A percentile compares a stretch with the other conserved stretches of the same genome.
These are phyloP conservation scores for Pseudocercospora cruenta DNA, from an alignment of 2,329 filamentous ascomycete genomes.

Conservation along the genomic window DNA sequence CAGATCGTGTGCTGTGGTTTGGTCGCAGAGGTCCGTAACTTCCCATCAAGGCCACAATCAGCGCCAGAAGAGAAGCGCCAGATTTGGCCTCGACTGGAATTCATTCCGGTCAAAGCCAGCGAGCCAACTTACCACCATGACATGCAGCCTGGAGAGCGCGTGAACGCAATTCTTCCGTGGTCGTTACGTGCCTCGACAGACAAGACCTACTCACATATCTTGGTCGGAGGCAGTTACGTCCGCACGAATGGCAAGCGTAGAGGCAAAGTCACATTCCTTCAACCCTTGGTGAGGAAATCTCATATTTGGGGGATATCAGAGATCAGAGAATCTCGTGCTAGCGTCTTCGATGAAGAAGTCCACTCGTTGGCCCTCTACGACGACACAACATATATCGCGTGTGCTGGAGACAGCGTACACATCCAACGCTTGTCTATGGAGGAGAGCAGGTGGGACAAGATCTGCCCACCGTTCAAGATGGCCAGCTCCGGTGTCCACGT, in stretches of 20 bases:
- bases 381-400: constrained; percentile 59
- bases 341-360: constrained; percentile 55
- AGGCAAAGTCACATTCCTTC: constrained; percentile 53
- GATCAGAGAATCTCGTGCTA: constrained; percentile 47
- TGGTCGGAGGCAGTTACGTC: constrained; percentile 57
- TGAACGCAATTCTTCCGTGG: constrained; percentile 69
- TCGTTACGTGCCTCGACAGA: constrained; percentile 47
- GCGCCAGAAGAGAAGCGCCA: constrained; percentile 41
- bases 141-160: constrained; percentile 60
- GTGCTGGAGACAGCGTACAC: constrained; percentile 47
- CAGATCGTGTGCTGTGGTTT: constrained; percentile 55
- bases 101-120: constrained; percentile 38
- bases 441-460: constrained; percentile 33
- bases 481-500: constrained; percentile 52
- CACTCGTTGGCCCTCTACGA: constrained; percentile 60
- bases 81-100: constrained; percentile 51
- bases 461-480: constrained; percentile 38
- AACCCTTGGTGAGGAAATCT: constrained; percentile 43
- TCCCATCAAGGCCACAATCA: constrained; percentile 24
- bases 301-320: constrained; percentile 54
- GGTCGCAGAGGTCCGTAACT: constrained; percentile 39
- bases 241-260: constrained; percentile 37
- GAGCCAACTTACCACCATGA: constrained; percentile 34
- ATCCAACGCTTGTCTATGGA: constrained; percentile 44
- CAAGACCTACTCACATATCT: constrained; percentile 64